These are phyloP conservation scores for Colletotrichum somersetense DNA, from an alignment of 2,329 filamentous ascomycete genomes.

Conservation along the genomic window DNA sequence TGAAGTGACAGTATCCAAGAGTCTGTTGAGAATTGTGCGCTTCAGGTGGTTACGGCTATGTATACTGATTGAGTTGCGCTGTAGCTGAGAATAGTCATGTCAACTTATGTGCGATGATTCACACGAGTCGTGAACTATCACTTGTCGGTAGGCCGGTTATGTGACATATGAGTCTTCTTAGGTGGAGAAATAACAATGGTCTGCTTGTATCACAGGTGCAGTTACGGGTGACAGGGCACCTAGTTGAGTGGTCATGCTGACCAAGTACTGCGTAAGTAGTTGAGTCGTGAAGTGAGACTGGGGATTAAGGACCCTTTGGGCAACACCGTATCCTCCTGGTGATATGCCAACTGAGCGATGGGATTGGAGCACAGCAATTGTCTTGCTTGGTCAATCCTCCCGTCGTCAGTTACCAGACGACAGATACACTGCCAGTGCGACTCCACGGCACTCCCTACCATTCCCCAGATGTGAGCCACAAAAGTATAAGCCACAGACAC, in stretches of 20 bases:
- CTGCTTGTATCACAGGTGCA: no score
- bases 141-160: background rate
- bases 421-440: no score
- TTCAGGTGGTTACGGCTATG: background rate
- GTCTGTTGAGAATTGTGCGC: background rate
- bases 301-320: background rate
- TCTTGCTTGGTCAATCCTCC: no score
- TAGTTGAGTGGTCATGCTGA: background rate
- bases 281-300: background rate
- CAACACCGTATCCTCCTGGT: background rate
- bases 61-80: background rate
- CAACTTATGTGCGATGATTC: background rate
- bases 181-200: background rate
- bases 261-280: background rate
- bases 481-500: background rate
- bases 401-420: no score
- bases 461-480: background rate
- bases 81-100: background rate
- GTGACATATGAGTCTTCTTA: background rate
- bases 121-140: background rate
- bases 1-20: background rate
- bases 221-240: background rate
- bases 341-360: no score
- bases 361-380: no score
- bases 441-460: no score